Conservation (phyloP, 164 flowering plant species). For the Stephania yunnanensis region DNA sequence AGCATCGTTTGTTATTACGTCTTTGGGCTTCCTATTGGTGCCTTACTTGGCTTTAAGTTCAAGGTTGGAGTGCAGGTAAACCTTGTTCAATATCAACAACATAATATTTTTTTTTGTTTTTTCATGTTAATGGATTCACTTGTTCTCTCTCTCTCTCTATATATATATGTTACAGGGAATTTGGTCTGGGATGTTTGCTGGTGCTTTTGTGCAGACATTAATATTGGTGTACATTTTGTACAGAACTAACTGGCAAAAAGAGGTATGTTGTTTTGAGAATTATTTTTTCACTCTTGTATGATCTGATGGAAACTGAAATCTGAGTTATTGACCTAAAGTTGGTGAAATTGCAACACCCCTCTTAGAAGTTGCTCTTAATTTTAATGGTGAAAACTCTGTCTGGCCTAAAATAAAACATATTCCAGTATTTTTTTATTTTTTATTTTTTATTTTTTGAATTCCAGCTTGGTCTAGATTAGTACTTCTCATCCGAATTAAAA, state of each 20-base stretch:
- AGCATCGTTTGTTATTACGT: conserved; percentile 45
- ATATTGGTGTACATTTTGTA: conserved; percentile 21
- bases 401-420: no score
- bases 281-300: no score
- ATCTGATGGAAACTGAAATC: no score
- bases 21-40: conserved; percentile 48
- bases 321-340: no score
- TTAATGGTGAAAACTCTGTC: no score
- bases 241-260: conserved; percentile 44
- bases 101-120: background rate
- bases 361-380: no score
- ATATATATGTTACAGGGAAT: conserved; percentile 27
- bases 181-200: conserved; percentile 42
- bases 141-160: background rate
- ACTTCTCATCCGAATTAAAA: no score
- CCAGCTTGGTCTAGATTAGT: no score
- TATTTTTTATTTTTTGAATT: no score
- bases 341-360: no score
- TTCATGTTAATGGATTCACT: background rate
- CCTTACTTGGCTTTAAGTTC: conserved; percentile 38
- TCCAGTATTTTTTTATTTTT: no score
- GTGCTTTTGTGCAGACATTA: conserved; percentile 36
- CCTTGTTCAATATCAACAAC: no score
- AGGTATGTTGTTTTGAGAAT: conserved; percentile 20
- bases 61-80: conserved; percentile 27